Evolutionary conservation across 495 filamentous ascomycete genomes (phyloP), one percentile per base, ranked within the genome.

Genomic region (Penicillium ucsense): DNA sequence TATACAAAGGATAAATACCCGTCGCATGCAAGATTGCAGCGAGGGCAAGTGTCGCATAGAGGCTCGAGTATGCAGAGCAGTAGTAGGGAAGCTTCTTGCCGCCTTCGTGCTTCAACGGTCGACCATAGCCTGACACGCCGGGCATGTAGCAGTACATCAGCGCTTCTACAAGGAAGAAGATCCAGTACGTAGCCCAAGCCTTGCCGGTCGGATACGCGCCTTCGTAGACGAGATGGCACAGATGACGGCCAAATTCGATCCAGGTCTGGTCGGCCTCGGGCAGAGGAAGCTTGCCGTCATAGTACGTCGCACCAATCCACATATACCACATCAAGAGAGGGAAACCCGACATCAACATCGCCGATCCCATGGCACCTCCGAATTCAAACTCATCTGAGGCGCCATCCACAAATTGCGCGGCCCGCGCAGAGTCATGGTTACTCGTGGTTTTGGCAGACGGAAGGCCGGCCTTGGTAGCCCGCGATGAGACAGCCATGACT

Each of bases 311-410:
- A 30, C 91, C 91, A 60, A 94, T 82, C 85, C 86, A 97, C 87
- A 96, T 89, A 70, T 94, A 95, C 73, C 83, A 97, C 91, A 97
- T 97, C 38, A 96, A 69, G 30, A 82, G 31, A 9, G 91, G 91
- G 65, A 95, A 97, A 39, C 80, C 83, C 47, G 89, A 66, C 86
- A 97, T 97, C 72, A 94, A 79, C 38, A 75, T 67, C 29, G 60
- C 60, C 30, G 84, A 79, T 42, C 89, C 89, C 27, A 71, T 66
- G 6, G 86, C 76, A 43, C 91, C 91, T 39, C 89, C 88, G 54
- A 97, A 96, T 56, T 97, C 91, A 60, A 85, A 85, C 46, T 83
- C 36, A 38, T 38, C n/a, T 1, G 36, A 38, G 5, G n/a, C 36
- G 8, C 36, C 36, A 20, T 38, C n/a, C 27, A 20, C 27, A 20